Percentiles rank a stretch among this genome's conserved stretches.
Evolutionary conservation across 441 rosid species (phyloP).

Genomic region (Adansonia grandidieri): DNA sequence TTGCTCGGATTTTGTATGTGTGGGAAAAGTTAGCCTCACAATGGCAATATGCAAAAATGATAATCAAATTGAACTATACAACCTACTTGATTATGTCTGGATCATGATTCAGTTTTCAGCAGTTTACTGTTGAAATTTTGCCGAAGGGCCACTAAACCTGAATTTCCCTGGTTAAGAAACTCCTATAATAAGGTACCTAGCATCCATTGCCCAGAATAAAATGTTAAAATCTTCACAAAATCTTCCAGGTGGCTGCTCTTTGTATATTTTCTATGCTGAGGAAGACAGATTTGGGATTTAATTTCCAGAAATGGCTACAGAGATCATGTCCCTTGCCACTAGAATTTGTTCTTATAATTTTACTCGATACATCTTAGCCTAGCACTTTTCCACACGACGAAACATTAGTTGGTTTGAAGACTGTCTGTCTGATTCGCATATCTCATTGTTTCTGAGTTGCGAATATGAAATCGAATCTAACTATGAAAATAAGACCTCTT

Average conservation of each 20-base stretch:
- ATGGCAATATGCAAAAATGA: not conserved
- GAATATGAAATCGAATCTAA: not conserved
- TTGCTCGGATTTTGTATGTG: not conserved
- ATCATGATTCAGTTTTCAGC: not conserved
- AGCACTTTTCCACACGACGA: not conserved
- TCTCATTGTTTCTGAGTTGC: not conserved
- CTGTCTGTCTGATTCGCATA: slow-evolving; percentile 5
- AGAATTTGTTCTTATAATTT: slow-evolving; percentile 5
- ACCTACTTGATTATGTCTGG: not conserved
- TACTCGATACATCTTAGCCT: not conserved
- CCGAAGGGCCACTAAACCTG: not conserved
- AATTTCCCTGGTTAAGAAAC: not conserved
- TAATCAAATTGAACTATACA: not conserved
- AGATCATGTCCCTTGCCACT: not conserved
- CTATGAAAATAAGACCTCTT: not conserved
- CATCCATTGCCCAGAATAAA: not conserved
- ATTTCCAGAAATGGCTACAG: not conserved
- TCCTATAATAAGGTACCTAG: not conserved
- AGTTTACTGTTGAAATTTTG: not conserved
- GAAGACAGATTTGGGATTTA: not conserved
- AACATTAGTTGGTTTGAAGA: not conserved
- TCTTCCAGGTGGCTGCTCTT: not conserved
- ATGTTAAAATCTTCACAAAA: not conserved
- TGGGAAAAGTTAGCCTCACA: not conserved
- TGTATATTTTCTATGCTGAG: not conserved